Evolutionary conservation across 306 rosid genomes (phyloP).

Genomic region (Ammopiptanthus mongolicus): DNA sequence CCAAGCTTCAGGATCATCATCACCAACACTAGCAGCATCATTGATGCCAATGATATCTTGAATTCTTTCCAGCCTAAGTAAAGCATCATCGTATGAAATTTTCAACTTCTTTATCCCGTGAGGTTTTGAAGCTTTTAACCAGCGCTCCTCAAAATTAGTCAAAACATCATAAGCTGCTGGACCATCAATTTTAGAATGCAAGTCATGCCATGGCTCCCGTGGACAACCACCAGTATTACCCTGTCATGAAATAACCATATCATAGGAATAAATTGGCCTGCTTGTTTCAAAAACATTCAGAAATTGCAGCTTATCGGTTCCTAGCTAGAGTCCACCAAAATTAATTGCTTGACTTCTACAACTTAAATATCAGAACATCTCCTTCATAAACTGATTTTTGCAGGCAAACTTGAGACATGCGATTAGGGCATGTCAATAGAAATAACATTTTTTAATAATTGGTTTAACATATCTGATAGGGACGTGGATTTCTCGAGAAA

Average conservation of each 20-base stretch:
- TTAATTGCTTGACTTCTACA: constrained; percentile 4
- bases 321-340: constrained; percentile 9
- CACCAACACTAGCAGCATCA: constrained; percentile 44
- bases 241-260: constrained; percentile 39
- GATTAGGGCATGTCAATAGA: neutral
- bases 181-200: constrained; percentile 92
- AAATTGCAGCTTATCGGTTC: neutral
- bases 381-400: neutral
- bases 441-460: neutral
- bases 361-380: neutral
- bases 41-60: constrained; percentile 65
- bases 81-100: constrained; percentile 62
- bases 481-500: neutral
- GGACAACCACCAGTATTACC: constrained; percentile 82
- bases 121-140: constrained; percentile 90
- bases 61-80: constrained; percentile 82
- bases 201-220: constrained; percentile 98
- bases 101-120: constrained; percentile 81
- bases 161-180: constrained; percentile 98
- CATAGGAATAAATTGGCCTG: constrained; percentile 14
- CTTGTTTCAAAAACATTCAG: neutral
- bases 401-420: neutral
- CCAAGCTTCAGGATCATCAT: constrained; percentile 86
- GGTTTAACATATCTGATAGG: neutral
- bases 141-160: constrained; percentile 93